Base-by-base conservation (phyloP, 371 early-diverging fungal genomes). In the Batrachochytrium dendrobatidis region DNA sequence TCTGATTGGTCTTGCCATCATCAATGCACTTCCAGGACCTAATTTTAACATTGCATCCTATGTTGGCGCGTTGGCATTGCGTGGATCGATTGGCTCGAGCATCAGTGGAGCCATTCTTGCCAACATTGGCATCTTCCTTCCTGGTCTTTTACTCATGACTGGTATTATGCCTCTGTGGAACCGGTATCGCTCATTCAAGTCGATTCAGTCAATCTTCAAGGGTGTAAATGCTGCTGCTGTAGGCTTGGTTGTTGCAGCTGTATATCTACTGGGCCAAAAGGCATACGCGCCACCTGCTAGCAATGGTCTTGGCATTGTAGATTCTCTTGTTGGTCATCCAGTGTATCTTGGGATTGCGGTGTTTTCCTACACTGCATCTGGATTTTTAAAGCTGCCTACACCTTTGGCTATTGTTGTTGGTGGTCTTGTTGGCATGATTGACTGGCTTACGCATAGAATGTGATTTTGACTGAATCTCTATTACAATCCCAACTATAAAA, bases 41-140 rank as follows among this genome's bases (percentile, higher is more conserved):
- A 82, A 80, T 58, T 84, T 81, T 68, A 84, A 84, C 62, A 74
- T 84, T 56, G 80, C 81, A 0, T 79, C 79, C 18, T 84, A 68
- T 53, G 68, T 79, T 56, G 85, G 85, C 1, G 83, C 81, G 5
- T 69, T 83, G 0, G 71, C 80, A 0, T 61, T 80, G 53, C 63
- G 75, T 5, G 56, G 59, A 10, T 6, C 18, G 22, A 58, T 46
- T 31, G 35, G 33, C 33, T 55, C 56, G 26, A 66, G 60, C 1
- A 57, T 63, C n/a, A 53, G 58, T 28, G 83, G 83, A 2, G 77
- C 75, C 6, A n/a, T 79, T 12, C 67, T 85, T 6, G 75, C 72
- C 2, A 77, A 59, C 56, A 29, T 80, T 25, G 82, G 72, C 34
- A 81, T 83, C 65, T 83, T 82, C 55, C 50, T 68, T 22, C 83